phyloP scores from a whole-genome alignment of 345 rosid species.

The Salix purpurea region DNA sequence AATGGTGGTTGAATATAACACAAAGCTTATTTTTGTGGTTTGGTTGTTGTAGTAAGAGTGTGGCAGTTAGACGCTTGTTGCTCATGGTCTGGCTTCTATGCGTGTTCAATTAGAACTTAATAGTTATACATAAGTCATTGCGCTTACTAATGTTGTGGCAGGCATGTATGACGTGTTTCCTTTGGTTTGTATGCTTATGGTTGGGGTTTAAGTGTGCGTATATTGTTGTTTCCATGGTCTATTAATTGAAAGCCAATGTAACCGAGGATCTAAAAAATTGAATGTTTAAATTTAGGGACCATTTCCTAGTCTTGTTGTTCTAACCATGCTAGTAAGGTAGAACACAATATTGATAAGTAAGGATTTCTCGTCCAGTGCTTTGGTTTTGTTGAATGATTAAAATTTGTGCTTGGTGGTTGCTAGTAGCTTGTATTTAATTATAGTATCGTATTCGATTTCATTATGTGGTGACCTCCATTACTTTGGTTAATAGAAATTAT shows the following conservation, averaged over 20 bases:
- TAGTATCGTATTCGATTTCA: background rate
- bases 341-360: background rate
- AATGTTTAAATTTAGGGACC: background rate
- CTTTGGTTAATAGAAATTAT: background rate
- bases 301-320: background rate
- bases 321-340: background rate
- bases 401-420: background rate
- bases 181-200: background rate
- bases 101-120: background rate
- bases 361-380: background rate
- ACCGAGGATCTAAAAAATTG: background rate
- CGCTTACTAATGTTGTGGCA: background rate
- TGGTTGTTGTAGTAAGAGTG: background rate
- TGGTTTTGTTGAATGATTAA: background rate
- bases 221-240: background rate
- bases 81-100: slow-evolving; percentile 1
- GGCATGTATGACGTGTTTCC: background rate
- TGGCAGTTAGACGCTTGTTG: background rate
- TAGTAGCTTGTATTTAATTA: background rate
- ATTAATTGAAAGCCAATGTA: background rate
- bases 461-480: background rate
- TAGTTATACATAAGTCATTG: background rate
- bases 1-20: background rate
- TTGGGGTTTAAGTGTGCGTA: background rate
- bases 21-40: background rate